Evolutionary conservation across 192 early-diverging fungal species (phyloP).

Genomic region (Spizellomyces punctatus): DNA sequence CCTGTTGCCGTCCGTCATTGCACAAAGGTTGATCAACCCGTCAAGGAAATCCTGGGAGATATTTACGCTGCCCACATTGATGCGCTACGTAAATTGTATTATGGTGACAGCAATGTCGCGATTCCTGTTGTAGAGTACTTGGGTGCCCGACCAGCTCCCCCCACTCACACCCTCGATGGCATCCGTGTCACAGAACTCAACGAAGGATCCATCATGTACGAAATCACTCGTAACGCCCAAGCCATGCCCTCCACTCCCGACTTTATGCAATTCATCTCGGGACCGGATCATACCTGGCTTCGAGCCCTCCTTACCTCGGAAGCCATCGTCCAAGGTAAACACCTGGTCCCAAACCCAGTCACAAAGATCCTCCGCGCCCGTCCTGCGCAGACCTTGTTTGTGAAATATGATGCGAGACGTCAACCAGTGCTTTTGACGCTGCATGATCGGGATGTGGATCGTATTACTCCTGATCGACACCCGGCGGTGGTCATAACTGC

Average conservation of each 20-base stretch:
- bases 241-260: slow-evolving; percentile 57
- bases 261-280: slow-evolving; percentile 77
- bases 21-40: slow-evolving; percentile 77
- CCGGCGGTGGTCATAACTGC: slow-evolving; percentile 45
- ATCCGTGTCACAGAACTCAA: slow-evolving; percentile 46
- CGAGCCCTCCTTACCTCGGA: slow-evolving; percentile 78
- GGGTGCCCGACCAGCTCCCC: slow-evolving; percentile 46
- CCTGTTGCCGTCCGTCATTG: slow-evolving; percentile 79
- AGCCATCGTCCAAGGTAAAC: slow-evolving; percentile 75
- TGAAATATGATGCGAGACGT: slow-evolving; percentile 40
- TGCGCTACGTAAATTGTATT: slow-evolving; percentile 70
- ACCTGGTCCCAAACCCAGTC: slow-evolving; percentile 50
- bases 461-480: slow-evolving; percentile 44
- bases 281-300: slow-evolving; percentile 77
- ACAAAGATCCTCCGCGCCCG: slow-evolving; percentile 45
- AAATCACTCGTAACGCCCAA: slow-evolving; percentile 54
- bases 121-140: slow-evolving; percentile 85
- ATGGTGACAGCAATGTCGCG: slow-evolving; percentile 57
- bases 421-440: slow-evolving; percentile 50
- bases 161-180: slow-evolving; percentile 36
- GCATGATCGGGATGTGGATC: slow-evolving; percentile 40
- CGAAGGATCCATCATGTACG: slow-evolving; percentile 54
- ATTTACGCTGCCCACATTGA: slow-evolving; percentile 82
- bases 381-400: slow-evolving; percentile 49
- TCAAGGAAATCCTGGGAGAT: slow-evolving; percentile 82